Conservation (phyloP, 257 asterid species). For the Petrea volubilis region DNA sequence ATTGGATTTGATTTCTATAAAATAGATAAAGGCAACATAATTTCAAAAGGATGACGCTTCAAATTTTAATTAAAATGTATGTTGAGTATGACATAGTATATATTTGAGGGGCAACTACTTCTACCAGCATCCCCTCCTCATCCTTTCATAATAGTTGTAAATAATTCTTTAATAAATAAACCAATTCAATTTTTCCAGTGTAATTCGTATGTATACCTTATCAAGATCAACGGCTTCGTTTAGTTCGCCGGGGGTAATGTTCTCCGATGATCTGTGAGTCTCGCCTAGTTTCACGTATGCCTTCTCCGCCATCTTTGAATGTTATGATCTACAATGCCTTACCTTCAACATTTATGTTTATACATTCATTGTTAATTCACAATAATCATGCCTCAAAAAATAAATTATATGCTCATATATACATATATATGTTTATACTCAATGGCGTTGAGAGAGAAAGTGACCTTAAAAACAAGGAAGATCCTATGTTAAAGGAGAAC, state of each 20-base stretch:
- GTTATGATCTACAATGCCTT: neutral
- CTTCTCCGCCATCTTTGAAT: slow-evolving; percentile 48
- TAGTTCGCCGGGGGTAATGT: slow-evolving; percentile 79
- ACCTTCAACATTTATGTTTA: neutral
- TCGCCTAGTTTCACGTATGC: slow-evolving; percentile 66
- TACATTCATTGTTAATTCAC: neutral
- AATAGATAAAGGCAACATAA: no score
- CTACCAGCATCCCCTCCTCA: no score
- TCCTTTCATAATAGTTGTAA: no score
- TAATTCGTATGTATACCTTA: slow-evolving; percentile 32
- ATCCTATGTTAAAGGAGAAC: neutral
- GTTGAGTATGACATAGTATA: no score
- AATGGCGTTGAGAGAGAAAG: neutral
- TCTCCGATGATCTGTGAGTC: slow-evolving; percentile 49
- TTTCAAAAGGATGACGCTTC: no score
- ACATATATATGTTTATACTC: neutral
- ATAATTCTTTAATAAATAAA: no score
- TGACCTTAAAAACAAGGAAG: slow-evolving; percentile 19
- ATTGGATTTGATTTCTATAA: no score
- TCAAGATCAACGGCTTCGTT: slow-evolving; percentile 72
- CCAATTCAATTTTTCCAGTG: no score
- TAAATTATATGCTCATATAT: no score
- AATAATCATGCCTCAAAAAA: neutral
- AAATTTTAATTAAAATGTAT: no score
- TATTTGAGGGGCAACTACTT: no score